Conservation (phyloP, 306 rosid species). For the Elaeagnus macrophylla region DNA sequence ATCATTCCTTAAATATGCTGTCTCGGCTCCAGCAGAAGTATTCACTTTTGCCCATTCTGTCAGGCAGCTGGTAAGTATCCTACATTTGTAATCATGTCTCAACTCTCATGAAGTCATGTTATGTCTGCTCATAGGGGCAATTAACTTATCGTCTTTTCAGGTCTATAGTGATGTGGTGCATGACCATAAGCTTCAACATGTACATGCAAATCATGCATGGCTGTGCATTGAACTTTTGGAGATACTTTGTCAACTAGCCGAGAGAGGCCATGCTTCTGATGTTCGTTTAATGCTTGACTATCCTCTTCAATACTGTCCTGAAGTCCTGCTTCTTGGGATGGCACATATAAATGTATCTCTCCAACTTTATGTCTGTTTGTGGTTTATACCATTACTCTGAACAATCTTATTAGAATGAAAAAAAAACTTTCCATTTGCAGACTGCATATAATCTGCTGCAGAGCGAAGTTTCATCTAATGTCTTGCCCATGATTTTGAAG, state of each 20-base stretch:
- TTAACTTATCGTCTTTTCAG: conserved; percentile 30
- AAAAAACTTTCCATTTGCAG: conserved; percentile 45
- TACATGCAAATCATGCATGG: conserved; percentile 91
- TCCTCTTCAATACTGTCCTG: conserved; percentile 90
- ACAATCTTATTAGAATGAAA: conserved; percentile 11
- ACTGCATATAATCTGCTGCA: conserved; percentile 86
- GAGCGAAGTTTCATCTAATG: conserved; percentile 56
- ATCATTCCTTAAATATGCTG: conserved; percentile 85
- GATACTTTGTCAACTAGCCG: conserved; percentile 76
- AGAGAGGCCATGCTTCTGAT: conserved; percentile 81
- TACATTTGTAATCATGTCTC: conserved; percentile 6
- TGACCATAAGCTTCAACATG: conserved; percentile 71
- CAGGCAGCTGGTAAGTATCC: conserved; percentile 65
- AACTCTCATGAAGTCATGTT: neutral
- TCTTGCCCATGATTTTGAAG: conserved; percentile 61
- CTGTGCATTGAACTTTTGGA: conserved; percentile 74
- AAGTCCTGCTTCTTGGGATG: conserved; percentile 87
- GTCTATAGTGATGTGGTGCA: conserved; percentile 58
- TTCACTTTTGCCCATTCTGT: conserved; percentile 72
- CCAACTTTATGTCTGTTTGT: conserved; percentile 4
- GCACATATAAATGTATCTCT: conserved; percentile 59
- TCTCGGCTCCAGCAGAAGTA: conserved; percentile 68
- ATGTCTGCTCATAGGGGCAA: conserved; percentile 10
- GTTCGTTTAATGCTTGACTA: conserved; percentile 69
- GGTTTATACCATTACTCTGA: neutral